A percentile compares a stretch with the other conserved stretches of the same genome.
phyloP scores from a whole-genome alignment of 1,139 yeast genomes.

The Casaregolazyma lundiana region DNA sequence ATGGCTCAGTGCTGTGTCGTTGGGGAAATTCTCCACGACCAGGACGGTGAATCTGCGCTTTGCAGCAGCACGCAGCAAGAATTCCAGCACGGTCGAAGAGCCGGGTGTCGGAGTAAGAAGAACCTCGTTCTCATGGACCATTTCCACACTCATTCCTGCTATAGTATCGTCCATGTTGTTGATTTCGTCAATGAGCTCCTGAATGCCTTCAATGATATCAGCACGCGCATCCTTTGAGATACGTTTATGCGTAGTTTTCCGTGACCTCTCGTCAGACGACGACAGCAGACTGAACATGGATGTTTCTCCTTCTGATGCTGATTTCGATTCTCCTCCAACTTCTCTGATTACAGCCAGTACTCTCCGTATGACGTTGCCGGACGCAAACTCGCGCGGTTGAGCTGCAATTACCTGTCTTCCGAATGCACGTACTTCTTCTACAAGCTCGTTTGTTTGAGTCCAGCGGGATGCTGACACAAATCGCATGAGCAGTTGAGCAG shows the following conservation, averaged over 20 bases:
- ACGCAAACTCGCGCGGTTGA: slow-evolving; percentile 61
- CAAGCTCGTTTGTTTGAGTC: slow-evolving; percentile 69
- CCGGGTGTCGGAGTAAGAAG: slow-evolving; percentile 91
- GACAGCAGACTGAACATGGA: slow-evolving; percentile 78
- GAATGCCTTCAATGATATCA: slow-evolving; percentile 87
- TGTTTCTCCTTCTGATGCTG: slow-evolving; percentile 16
- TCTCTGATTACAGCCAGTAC: slow-evolving; percentile 85
- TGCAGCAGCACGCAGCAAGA: slow-evolving; percentile 77
- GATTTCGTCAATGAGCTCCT: slow-evolving; percentile 89
- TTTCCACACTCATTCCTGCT: slow-evolving; percentile 83
- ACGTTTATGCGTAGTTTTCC: slow-evolving; percentile 10
- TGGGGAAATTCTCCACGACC: slow-evolving; percentile 91
- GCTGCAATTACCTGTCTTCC: slow-evolving; percentile 38
- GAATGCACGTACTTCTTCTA: slow-evolving; percentile 55
- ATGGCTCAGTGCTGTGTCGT: slow-evolving; percentile 71
- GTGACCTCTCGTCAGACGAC: slow-evolving; percentile 35
- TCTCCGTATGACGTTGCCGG: slow-evolving; percentile 89
- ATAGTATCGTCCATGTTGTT: slow-evolving; percentile 85
- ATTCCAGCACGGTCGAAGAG: slow-evolving; percentile 82
- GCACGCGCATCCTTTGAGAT: slow-evolving; percentile 45
- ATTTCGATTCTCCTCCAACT: slow-evolving; percentile 59
- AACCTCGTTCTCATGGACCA: slow-evolving; percentile 92
- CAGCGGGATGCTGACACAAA: slow-evolving; percentile 88
- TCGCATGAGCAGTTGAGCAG: slow-evolving; percentile 81
- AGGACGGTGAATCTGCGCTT: slow-evolving; percentile 90